Conservation (phyloP, 176 grass and related monocot species). For the Musa beccarii region DNA sequence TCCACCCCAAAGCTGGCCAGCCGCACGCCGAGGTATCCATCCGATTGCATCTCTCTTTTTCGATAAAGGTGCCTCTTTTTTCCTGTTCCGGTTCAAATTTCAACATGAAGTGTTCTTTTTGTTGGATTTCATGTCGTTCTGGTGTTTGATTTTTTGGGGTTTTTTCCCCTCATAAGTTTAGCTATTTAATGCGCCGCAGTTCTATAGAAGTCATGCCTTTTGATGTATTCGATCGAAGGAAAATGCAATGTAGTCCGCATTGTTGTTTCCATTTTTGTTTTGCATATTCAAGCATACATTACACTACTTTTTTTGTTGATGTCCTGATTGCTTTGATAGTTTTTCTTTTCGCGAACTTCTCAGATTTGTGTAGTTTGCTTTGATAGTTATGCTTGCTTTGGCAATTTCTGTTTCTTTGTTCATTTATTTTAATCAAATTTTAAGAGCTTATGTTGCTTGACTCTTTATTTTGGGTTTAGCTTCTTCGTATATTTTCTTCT, state of each 20-base stretch:
- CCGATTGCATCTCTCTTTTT: not conserved
- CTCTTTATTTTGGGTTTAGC: too few species aligned
- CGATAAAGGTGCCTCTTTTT: not conserved
- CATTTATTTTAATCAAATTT: too few species aligned
- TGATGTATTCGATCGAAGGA: not conserved
- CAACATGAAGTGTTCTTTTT: not conserved
- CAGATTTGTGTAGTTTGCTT: too few species aligned
- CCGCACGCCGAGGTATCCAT: conserved; percentile 68
- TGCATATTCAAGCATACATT: too few species aligned
- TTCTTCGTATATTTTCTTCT: too few species aligned
- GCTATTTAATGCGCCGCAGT: not conserved
- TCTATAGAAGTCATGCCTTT: not conserved
- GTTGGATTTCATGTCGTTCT: not conserved
- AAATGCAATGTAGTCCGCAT: not conserved
- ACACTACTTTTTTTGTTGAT: too few species aligned
- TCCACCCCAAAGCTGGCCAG: conserved; percentile 81
- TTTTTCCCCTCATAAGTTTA: not conserved
- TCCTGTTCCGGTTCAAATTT: not conserved
- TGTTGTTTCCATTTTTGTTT: too few species aligned
- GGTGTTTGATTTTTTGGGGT: not conserved
- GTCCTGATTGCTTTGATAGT: too few species aligned
- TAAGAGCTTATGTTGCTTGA: too few species aligned
- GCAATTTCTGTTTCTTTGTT: too few species aligned
- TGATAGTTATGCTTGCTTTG: too few species aligned
- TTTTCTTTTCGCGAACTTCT: too few species aligned